Percentiles rank a stretch among this genome's conserved stretches.
Evolutionary conservation across 306 rosid species (phyloP).

Genomic region (Canavalia gladiata): DNA sequence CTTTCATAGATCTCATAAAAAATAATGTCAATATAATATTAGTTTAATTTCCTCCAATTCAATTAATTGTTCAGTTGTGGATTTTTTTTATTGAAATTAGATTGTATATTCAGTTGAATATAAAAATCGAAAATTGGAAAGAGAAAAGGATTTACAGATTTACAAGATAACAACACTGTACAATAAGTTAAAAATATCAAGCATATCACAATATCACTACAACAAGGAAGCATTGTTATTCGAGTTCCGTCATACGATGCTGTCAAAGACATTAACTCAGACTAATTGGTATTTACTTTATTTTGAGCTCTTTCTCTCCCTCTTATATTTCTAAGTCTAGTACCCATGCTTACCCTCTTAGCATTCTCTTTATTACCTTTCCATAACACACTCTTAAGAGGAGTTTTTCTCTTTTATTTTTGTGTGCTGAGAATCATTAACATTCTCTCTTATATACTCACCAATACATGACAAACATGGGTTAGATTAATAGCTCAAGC

Average conservation of each 20-base stretch:
- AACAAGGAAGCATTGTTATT: slow-evolving; percentile 20
- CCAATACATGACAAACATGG: too few species aligned
- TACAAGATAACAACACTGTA: not conserved
- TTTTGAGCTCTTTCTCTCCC: too few species aligned
- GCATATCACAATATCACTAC: not conserved
- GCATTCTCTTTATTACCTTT: too few species aligned
- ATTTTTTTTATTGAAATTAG: not conserved
- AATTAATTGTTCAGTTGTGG: slow-evolving; percentile 19
- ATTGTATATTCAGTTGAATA: not conserved
- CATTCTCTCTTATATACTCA: too few species aligned
- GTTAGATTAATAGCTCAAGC: too few species aligned
- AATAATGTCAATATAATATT: not conserved
- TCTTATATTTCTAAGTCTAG: too few species aligned
- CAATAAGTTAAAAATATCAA: not conserved
- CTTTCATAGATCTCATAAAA: slow-evolving; percentile 21
- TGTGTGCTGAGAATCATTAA: too few species aligned
- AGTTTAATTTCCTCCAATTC: slow-evolving; percentile 31
- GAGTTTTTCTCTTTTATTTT: too few species aligned
- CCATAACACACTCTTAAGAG: too few species aligned
- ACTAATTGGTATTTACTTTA: not conserved
- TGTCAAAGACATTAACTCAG: not conserved
- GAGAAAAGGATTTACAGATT: not conserved
- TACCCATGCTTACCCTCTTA: too few species aligned
- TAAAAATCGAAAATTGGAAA: not conserved
- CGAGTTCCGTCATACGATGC: slow-evolving; percentile 4